Evolutionary conservation across 2,329 filamentous ascomycete species (phyloP).

Genomic region (Dactylellina sp.): DNA sequence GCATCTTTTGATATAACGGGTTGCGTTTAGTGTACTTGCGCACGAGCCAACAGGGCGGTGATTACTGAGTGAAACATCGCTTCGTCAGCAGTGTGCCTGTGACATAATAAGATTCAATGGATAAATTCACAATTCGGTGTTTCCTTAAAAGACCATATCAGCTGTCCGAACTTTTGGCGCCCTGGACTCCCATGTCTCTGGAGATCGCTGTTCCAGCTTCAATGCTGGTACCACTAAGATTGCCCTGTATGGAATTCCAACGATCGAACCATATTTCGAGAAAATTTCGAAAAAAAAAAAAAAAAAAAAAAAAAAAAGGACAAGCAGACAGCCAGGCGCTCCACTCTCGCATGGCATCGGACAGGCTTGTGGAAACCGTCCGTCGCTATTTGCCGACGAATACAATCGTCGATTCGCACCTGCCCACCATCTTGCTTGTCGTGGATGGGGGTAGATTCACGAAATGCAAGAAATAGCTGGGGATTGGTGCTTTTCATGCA

Average conservation of each 20-base stretch:
- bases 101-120: slow-evolving; percentile 39
- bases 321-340: too few relatives aligned
- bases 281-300: too few relatives aligned
- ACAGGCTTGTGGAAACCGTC: slow-evolving; percentile 8
- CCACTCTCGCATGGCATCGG: neutral
- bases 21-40: slow-evolving; percentile 1
- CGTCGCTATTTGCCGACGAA: slow-evolving; percentile 15
- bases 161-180: slow-evolving; percentile 11
- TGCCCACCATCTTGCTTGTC: neutral
- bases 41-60: slow-evolving; percentile 46
- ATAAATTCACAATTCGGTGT: slow-evolving; percentile 28
- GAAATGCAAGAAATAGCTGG: slow-evolving; percentile 25
- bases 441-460: neutral
- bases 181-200: neutral
- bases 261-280: too few relatives aligned
- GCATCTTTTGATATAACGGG: slow-evolving; percentile 26
- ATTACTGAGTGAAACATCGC: slow-evolving; percentile 40
- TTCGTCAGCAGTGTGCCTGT: slow-evolving; percentile 27
- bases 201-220: too few relatives aligned
- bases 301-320: too few relatives aligned
- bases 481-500: slow-evolving; percentile 33
- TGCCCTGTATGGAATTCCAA: too few relatives aligned
- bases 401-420: neutral
- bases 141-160: neutral
- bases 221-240: too few relatives aligned